Evolutionary conservation across 306 rosid genomes (phyloP), one percentile per base, ranked within the genome.

Genomic region (Medicago ruthenica): DNA sequence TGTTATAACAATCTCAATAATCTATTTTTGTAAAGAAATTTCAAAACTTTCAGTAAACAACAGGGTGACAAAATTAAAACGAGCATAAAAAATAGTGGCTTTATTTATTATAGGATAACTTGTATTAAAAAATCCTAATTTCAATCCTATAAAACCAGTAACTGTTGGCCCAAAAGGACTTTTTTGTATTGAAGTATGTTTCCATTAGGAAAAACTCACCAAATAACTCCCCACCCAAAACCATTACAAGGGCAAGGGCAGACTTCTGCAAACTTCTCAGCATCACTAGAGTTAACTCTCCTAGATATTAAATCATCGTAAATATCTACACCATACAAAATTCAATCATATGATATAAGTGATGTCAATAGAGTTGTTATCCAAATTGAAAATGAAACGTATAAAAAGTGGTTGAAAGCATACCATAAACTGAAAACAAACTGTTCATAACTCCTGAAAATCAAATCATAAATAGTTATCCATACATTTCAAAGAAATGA

Each of bases 401-500:
- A 53, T 62, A 76, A 70, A 27, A 73, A 76, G 73, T 50, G 62
- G 15, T 40, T n/a, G 60, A 75, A 67, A 75, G 76, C 13, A 64
- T 90, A 94, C 98, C 97, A 20, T 94, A 94, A 67, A 94, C 97
- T 21, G 98, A 94, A 82, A 94, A 94, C 88, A 94, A 86, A 79
- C 98, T 91, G 89, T 94, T 94, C 98, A 94, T 94, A 81, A 94
- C 98, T 76, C 98, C 98, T 94, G 91, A 82, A 86, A 85, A 82
- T 64, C 39, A 81, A 80, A 74, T 73, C 54, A 75, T 55, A 74
- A 70, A 75, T 58, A 87, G 86, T 58, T 53, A 18, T 59, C 51
- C 37, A 20, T 64, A 22, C 44, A 34, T 78, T 45, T 60, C 74
- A 55, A 73, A 63, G 63, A 70, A 66, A 79, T 41, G 20, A 31